Base-by-base conservation (phyloP, 2,329 filamentous ascomycete genomes). In the Arthrobotrys iridis region DNA sequence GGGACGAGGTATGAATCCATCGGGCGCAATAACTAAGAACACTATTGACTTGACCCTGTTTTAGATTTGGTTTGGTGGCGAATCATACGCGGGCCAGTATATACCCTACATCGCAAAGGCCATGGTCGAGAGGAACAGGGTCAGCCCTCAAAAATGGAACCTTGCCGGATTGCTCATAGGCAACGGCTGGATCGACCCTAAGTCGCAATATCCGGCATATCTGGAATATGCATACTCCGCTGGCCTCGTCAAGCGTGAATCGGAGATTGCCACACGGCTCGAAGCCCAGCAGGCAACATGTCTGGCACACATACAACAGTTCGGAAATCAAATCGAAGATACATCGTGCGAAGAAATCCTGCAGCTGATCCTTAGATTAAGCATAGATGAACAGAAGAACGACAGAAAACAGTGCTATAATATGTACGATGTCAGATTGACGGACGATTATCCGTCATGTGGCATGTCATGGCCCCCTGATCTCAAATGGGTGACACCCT, bases 381-480 rank as follows among this genome's bases (percentile, higher is more conserved):
- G 92, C 1, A 83, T 85, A 71, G 85, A 87, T 60, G 84, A 84
- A 35, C 84, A 84, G 11, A 84, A 85, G 18, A 82, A 86, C 66
- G 85, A 86, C 57, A 82, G 87, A 43, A 80, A 82, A 15, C 82
- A 88, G 80, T 99, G 96, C 82, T 82, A 89, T 81, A 99, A 99
- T 84, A 97, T 98, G 92, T 99, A 99, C 82, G 95, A 99, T 82
- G 87, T 98, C 62, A 92, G 94, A 50, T 86, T 97, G 50, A 89
- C 86, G 77, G 95, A 99, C 82, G 84, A 84, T 4, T 93, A 88
- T 82, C 91, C 92, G 3, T 90, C 90, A 77, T 99, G 95, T 82
- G 95, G 95, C 78, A 97, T 97, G 93, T 94, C 93, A 84, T 99
- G 96, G 96, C 95, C 95, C 30, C 91, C 93, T 77, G 95, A 99